Evolutionary conservation across 805 yeast genomes (phyloP).

Genomic region (Lipomyces lipofer): DNA sequence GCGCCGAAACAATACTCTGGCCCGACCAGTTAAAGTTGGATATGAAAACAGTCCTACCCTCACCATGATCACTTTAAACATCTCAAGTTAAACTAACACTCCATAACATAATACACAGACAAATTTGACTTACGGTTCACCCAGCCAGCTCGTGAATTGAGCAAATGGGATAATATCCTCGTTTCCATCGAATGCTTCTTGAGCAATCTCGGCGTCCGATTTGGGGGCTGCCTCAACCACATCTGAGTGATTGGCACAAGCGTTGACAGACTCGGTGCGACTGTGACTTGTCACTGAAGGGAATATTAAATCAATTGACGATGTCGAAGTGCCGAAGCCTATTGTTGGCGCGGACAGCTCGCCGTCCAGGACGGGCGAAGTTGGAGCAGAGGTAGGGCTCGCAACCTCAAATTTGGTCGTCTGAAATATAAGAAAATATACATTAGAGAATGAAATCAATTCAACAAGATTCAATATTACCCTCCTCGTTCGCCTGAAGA

Average conservation of each 20-base stretch:
- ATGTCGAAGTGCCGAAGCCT: not conserved
- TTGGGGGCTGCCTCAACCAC: not conserved
- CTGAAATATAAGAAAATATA: no score
- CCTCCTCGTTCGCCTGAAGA: not conserved
- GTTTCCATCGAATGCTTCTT: not conserved
- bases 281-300: not conserved
- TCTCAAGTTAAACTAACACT: no score
- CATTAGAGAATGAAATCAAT: no score
- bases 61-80: not conserved
- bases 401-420: not conserved
- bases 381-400: not conserved
- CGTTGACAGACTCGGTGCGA: not conserved
- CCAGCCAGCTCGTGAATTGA: conserved; percentile 1
- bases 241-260: no score
- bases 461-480: not conserved
- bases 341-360: not conserved
- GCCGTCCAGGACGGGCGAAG: not conserved
- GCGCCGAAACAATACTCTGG: conserved; percentile 54
- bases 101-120: not conserved
- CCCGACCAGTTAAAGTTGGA: conserved; percentile 47
- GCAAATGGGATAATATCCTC: not conserved
- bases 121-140: not conserved
- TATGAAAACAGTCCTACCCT: conserved; percentile 37
- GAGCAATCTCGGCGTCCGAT: not conserved
- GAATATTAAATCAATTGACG: not conserved